Conservation (phyloP, 352 stramenopile genomes). For the Phytophthora litchii region DNA sequence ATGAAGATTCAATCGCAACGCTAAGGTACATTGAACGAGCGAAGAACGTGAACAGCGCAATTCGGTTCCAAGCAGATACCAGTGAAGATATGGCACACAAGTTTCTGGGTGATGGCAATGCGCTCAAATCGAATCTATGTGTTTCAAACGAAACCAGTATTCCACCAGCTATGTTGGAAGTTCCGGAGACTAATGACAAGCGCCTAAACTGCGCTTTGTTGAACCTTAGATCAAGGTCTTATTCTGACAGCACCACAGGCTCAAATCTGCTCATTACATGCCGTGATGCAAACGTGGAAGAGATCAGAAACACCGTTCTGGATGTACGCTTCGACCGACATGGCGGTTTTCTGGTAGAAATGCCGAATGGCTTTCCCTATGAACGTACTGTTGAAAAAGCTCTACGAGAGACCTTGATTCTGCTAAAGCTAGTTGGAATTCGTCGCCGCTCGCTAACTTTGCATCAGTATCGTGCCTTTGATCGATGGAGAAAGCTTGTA, state of each 20-base stretch:
- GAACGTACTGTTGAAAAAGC: constrained; percentile 12
- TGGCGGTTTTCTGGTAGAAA: constrained; percentile 29
- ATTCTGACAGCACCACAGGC: background rate
- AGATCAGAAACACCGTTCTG: background rate
- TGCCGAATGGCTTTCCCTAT: background rate
- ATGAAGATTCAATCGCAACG: constrained; percentile 88
- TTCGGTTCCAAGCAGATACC: constrained; percentile 44
- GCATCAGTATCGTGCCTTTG: constrained; percentile 33
- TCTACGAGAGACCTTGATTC: constrained; percentile 27
- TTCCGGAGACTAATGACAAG: constrained; percentile 9
- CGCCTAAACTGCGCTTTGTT: constrained; percentile 5
- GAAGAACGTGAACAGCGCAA: constrained; percentile 55
- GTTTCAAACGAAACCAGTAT: constrained; percentile 3
- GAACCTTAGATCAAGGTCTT: constrained; percentile 4
- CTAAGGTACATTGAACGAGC: constrained; percentile 81
- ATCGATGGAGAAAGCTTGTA: constrained; percentile 37
- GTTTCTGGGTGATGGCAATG: constrained; percentile 41
- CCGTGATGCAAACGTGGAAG: background rate
- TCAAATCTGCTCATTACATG: background rate
- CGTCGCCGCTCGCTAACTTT: constrained; percentile 31
- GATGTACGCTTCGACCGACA: background rate
- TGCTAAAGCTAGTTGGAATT: constrained; percentile 49
- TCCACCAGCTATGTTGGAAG: background rate
- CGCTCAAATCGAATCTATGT: constrained; percentile 52
- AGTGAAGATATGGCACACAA: constrained; percentile 39